These are phyloP conservation scores for Stagonosporopsis tanaceti DNA, from an alignment of 2,329 filamentous ascomycete genomes.

Conservation along the genomic window DNA sequence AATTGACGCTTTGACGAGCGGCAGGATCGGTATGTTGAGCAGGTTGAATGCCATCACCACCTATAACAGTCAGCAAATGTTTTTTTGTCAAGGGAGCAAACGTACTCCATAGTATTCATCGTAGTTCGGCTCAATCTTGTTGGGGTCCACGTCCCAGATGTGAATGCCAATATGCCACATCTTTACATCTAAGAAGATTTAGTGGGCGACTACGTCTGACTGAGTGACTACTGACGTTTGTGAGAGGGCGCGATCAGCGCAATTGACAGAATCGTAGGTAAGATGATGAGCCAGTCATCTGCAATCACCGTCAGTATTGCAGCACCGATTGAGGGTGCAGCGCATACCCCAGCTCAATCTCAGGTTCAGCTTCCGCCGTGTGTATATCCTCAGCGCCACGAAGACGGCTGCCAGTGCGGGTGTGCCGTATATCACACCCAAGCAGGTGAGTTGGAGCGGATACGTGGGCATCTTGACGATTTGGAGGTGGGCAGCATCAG, in stretches of 20 bases:
- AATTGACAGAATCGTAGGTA: constrained; percentile 47
- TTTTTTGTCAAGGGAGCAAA: not conserved
- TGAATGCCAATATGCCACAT: constrained; percentile 51
- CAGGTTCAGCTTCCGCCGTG: constrained; percentile 47
- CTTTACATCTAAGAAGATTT: constrained; percentile 39
- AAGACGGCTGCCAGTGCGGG: constrained; percentile 45
- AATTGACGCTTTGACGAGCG: constrained; percentile 52
- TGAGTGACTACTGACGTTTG: constrained; percentile 36
- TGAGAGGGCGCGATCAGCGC: constrained; percentile 49
- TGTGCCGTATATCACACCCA: constrained; percentile 48
- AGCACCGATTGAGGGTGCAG: not conserved
- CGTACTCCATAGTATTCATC: constrained; percentile 47
- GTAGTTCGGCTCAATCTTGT: constrained; percentile 48
- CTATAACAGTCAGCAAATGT: constrained; percentile 28
- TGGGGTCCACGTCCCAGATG: constrained; percentile 46
- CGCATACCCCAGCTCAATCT: constrained; percentile 48
- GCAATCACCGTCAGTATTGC: not conserved
- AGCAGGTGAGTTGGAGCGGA: constrained; percentile 49
- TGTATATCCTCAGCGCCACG: constrained; percentile 48
- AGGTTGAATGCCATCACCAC: constrained; percentile 50
- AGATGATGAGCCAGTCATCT: constrained; percentile 52
- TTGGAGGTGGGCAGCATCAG: constrained; percentile 21
- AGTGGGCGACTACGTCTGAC: not conserved
- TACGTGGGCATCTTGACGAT: constrained; percentile 48
- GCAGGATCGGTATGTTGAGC: constrained; percentile 51